Evolutionary conservation across 768 basidiomycete genomes (phyloP).

Genomic region (Agaricus sinodeliciosus): DNA sequence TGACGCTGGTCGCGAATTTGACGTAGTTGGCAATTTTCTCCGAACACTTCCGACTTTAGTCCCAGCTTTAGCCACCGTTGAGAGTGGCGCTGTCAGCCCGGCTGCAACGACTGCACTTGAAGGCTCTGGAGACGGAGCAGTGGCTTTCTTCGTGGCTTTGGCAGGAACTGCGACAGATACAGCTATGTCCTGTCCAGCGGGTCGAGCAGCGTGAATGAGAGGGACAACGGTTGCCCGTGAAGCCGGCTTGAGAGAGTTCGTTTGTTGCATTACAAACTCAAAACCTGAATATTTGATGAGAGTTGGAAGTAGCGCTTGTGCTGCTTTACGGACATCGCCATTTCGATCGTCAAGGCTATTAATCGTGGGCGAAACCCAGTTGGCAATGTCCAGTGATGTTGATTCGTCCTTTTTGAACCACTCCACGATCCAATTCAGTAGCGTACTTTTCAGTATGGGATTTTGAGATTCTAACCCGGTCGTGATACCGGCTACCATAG

Average conservation of each 20-base stretch:
- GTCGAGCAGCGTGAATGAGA: conserved; percentile 80
- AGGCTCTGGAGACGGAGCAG: conserved; percentile 37
- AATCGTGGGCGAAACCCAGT: conserved; percentile 61
- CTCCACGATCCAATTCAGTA: conserved; percentile 75
- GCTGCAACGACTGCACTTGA: conserved; percentile 14
- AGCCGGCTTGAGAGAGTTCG: conserved; percentile 85
- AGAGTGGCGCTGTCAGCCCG: conserved; percentile 19
- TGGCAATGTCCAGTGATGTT: conserved; percentile 56
- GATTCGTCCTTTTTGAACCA: conserved; percentile 67
- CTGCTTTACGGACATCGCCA: conserved; percentile 87
- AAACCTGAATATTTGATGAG: conserved; percentile 73
- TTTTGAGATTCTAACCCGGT: conserved; percentile 81
- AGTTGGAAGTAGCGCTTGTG: conserved; percentile 72
- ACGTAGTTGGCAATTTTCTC: conserved; percentile 60
- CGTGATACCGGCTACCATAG: conserved; percentile 71
- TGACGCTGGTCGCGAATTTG: conserved; percentile 43
- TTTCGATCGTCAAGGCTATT: conserved; percentile 86
- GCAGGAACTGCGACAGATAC: conserved; percentile 17
- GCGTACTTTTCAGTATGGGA: conserved; percentile 76
- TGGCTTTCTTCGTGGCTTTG: conserved; percentile 19
- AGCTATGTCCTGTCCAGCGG: conserved; percentile 26
- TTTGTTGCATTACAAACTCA: conserved; percentile 82
- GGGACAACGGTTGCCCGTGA: conserved; percentile 80
- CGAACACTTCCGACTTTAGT: conserved; percentile 61
- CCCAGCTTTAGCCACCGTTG: conserved; percentile 30